Percentiles rank a stretch among this genome's conserved stretches.
These are phyloP conservation scores for Schoenoplectus tabernaemontani DNA, from an alignment of 202 grass and related monocot genomes.

Conservation along the genomic window DNA sequence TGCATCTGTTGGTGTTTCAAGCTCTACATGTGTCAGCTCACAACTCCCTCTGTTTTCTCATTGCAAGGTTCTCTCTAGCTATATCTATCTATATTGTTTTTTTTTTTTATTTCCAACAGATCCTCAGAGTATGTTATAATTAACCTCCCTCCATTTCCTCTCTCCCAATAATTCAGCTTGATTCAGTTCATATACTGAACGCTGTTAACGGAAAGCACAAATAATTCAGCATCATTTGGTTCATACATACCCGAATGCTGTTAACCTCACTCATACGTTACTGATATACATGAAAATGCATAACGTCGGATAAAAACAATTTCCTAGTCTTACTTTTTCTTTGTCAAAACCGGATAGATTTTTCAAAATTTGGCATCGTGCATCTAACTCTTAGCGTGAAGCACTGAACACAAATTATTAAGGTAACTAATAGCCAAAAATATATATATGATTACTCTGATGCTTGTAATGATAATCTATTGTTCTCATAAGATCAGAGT, in stretches of 20 bases:
- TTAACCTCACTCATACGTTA: background rate
- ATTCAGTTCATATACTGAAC: background rate
- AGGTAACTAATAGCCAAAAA: background rate
- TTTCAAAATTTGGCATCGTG: background rate
- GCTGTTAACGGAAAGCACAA: background rate
- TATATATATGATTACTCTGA: background rate
- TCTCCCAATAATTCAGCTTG: background rate
- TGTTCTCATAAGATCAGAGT: background rate
- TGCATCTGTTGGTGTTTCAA: conserved; percentile 7
- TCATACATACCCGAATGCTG: too few relatives aligned
- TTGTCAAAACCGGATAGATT: too few relatives aligned
- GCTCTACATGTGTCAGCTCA: background rate
- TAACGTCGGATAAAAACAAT: background rate
- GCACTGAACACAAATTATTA: background rate
- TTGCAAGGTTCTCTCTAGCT: conserved; percentile 39
- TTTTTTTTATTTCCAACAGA: background rate
- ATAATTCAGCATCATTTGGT: background rate
- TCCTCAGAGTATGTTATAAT: background rate
- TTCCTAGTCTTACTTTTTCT: background rate
- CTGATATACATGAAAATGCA: background rate
- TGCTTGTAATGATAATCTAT: background rate
- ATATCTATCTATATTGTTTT: background rate
- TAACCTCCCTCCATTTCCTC: background rate
- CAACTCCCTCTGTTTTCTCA: conserved; percentile 27
- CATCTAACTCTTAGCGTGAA: background rate